Percentiles rank a stretch among this genome's conserved stretches.
Evolutionary conservation across 2,329 filamentous ascomycete genomes (phyloP).

Genomic region (Chalaropsis ovoidea): DNA sequence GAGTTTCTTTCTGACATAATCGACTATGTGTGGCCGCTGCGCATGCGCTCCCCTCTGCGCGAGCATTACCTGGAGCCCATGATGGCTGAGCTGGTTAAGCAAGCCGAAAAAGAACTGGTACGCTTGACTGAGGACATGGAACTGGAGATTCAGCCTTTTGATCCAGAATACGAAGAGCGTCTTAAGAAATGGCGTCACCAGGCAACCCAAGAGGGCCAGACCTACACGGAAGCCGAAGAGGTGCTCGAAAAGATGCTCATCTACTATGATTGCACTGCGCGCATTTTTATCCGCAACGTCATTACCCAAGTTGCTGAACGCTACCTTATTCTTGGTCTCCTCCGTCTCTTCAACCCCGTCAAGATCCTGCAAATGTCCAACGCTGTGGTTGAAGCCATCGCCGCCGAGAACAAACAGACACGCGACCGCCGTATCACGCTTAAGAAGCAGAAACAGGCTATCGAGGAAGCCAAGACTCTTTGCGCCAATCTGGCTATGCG

Average conservation of each 20-base stretch:
- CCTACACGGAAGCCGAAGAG: constrained; percentile 43
- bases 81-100: constrained; percentile 40
- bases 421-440: constrained; percentile 41
- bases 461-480: constrained; percentile 42
- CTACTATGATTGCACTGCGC: constrained; percentile 44
- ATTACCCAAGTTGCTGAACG: constrained; percentile 45
- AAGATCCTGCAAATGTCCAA: constrained; percentile 41
- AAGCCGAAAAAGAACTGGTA: constrained; percentile 39
- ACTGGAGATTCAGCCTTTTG: constrained; percentile 45
- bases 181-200: constrained; percentile 40
- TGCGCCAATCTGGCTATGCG: constrained; percentile 44
- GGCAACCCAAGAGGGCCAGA: constrained; percentile 37
- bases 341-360: constrained; percentile 44
- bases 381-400: constrained; percentile 40
- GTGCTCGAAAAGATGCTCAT: constrained; percentile 48
- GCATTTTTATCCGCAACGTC: constrained; percentile 44
- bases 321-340: constrained; percentile 43
- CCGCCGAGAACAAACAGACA: constrained; percentile 45
- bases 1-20: constrained; percentile 45
- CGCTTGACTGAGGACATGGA: constrained; percentile 42
- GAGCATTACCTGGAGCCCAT: constrained; percentile 41
- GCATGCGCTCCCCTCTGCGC: constrained; percentile 44
- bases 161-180: constrained; percentile 45
- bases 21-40: constrained; percentile 41
- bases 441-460: constrained; percentile 41